phyloP scores from a whole-genome alignment of 2,329 filamentous ascomycete genomes.

The Aspergillus floridensis region DNA sequence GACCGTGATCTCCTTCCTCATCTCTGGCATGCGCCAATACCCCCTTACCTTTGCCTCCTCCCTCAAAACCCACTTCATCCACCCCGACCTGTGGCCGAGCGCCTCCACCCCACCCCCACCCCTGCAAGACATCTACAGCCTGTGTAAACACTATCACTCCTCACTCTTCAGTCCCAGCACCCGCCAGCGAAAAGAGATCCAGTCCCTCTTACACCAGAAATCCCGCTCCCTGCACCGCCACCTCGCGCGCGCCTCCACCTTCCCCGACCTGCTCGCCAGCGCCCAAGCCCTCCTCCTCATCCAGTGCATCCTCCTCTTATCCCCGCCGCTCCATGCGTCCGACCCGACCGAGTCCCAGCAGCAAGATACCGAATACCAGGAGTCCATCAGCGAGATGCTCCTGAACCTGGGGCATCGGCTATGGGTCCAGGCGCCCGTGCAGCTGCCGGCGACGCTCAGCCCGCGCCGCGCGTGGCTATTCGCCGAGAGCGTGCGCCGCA shows the following conservation, averaged over 20 bases:
- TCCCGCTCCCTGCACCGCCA: constrained; percentile 12
- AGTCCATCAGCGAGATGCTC: constrained; percentile 19
- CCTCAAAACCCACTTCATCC: constrained; percentile 26
- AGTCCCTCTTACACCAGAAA: constrained; percentile 14
- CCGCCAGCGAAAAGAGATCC: constrained; percentile 2
- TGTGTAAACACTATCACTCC: constrained; percentile 19
- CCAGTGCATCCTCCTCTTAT: constrained; percentile 25
- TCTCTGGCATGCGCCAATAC: constrained; percentile 19
- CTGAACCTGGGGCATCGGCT: constrained; percentile 19
- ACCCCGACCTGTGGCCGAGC: constrained; percentile 21
- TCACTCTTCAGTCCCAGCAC: neutral
- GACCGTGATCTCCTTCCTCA: constrained; percentile 20
- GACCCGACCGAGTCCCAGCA: neutral
- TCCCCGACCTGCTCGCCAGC: constrained; percentile 25
- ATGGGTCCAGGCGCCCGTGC: constrained; percentile 26
- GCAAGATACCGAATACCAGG: neutral
- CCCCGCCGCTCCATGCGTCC: constrained; percentile 9
- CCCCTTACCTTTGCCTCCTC: constrained; percentile 17
- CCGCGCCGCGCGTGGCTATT: constrained; percentile 32
- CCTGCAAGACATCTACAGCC: constrained; percentile 18
- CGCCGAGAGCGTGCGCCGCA: constrained; percentile 32
- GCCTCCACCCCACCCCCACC: constrained; percentile 8
- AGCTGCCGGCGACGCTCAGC: constrained; percentile 23
- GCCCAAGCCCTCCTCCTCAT: constrained; percentile 26
- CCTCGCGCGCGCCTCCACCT: constrained; percentile 13